Conservation (phyloP, 768 basidiomycete genomes). For the Leucocoprinus leucothites region DNA sequence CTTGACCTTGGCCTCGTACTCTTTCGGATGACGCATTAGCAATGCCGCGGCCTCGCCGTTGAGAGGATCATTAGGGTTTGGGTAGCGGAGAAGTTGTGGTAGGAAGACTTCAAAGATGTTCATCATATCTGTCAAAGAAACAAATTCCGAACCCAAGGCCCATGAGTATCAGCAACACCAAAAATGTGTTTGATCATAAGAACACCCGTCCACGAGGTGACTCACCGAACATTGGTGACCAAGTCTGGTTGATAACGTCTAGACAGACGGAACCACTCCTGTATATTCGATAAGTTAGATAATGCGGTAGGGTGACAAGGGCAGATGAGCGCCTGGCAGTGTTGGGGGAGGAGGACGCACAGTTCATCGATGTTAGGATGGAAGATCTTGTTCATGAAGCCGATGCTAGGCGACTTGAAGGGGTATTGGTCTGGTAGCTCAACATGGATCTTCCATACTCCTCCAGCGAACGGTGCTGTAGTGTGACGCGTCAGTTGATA, state of each 20-base stretch:
- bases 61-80: conserved; percentile 96
- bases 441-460: conserved; percentile 99
- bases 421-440: conserved; percentile 98
- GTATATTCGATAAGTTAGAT: not conserved
- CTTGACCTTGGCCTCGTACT: conserved; percentile 93
- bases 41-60: conserved; percentile 98
- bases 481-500: conserved; percentile 7
- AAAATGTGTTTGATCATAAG: not conserved
- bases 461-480: conserved; percentile 92
- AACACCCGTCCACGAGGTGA: conserved; percentile 12
- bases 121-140: conserved; percentile 78
- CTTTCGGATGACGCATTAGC: conserved; percentile 95
- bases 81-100: conserved; percentile 94
- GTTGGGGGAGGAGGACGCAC: conserved; percentile 44
- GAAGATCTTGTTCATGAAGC: conserved; percentile 99
- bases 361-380: conserved; percentile 99
- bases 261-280: conserved; percentile 98
- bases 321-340: conserved; percentile 6
- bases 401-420: conserved; percentile 98
- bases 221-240: conserved; percentile 99
- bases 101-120: conserved; percentile 99
- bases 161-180: not conserved
- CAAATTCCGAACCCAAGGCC: not conserved
- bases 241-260: conserved; percentile 98
- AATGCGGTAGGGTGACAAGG: not conserved